Evolutionary conservation across 2,329 filamentous ascomycete genomes (phyloP).

Genomic region (Plenodomus tracheiphilus): DNA sequence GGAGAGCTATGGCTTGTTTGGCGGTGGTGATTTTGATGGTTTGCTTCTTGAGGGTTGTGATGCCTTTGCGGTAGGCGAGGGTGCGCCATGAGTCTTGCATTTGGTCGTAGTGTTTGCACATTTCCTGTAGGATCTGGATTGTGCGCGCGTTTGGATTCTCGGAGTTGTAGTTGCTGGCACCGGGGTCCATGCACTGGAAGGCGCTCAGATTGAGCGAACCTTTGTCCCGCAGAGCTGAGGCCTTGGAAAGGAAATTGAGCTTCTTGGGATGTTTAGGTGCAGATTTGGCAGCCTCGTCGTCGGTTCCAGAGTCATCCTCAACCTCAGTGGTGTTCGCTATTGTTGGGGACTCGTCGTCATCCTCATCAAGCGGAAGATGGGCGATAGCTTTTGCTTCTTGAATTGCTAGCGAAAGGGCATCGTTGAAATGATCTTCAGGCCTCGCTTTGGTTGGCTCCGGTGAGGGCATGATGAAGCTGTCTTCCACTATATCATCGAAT

Average conservation of each 20-base stretch:
- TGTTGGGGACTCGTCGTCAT: conserved; percentile 37
- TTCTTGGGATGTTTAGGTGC: conserved; percentile 13
- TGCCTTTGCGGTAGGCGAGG: conserved; percentile 75
- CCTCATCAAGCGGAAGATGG: conserved; percentile 55
- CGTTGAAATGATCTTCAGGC: conserved; percentile 33
- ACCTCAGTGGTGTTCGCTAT: conserved; percentile 29
- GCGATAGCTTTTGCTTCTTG: conserved; percentile 63
- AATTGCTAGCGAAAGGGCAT: conserved; percentile 68
- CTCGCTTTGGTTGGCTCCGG: conserved; percentile 3
- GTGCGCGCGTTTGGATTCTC: conserved; percentile 74
- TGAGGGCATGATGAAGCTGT: conserved; percentile 31
- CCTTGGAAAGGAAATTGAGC: conserved; percentile 7
- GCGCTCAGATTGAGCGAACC: conserved; percentile 41
- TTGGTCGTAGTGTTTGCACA: conserved; percentile 76
- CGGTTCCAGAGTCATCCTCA: conserved; percentile 22
- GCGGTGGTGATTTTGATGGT: conserved; percentile 65
- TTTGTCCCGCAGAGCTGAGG: conserved; percentile 12
- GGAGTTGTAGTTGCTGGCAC: conserved; percentile 48
- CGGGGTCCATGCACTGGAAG: conserved; percentile 64
- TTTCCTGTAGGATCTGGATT: conserved; percentile 75
- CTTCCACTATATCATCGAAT: conserved; percentile 28
- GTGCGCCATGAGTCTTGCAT: conserved; percentile 78
- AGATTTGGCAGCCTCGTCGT: conserved; percentile 24
- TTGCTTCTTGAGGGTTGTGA: conserved; percentile 72
- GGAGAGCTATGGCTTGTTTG: conserved; percentile 68